Base-by-base conservation (phyloP, 2,329 filamentous ascomycete genomes). In the Fusarium clavum region DNA sequence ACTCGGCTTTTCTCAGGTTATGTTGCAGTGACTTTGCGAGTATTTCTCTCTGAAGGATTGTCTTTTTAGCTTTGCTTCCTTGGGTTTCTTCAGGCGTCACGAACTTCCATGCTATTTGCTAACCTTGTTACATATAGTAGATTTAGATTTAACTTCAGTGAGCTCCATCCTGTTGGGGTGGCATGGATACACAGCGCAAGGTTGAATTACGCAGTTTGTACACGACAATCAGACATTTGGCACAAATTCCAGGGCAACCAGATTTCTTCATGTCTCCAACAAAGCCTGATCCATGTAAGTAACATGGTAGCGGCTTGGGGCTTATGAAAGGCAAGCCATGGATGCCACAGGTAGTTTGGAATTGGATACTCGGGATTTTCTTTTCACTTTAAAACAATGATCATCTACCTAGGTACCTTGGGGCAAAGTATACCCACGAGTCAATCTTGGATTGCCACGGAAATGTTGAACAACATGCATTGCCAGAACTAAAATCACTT, bases 1-100 rank as follows among this genome's bases (percentile, higher is more conserved):
- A 74, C 67, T 77, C 75, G 77, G 75, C 73, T 74, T 60, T 69
- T 61, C 51, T 55, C 46, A 30, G 38, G 48, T 25, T 27, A 25
- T 22, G 29, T 55, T 46, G 32, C 38, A 49, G 13, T 65, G 20
- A 41, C 53, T 54, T 56, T 70, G 46, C 24, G 20, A 49, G n/a
- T 18, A 24, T 44, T 43, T 51, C 20, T 20, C 45, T 56, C 41
- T 20, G 30, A 10, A 16, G 10, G 9, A 25, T 25, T 18, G 10
- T 22, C 20, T 14, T 38, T 52, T 13, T 24, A 51, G 18, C 16
- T 18, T 52, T 52, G 32, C 7, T 40, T 14, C 32, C 16, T 34
- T 55, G 48, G 24, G 45, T 16, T 62, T 32, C 24, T 51, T 51
- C 22, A 51, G 24, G 24, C 34, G 25, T 53, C 22, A 24, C 32